These are phyloP conservation scores for Tagetes erecta DNA, from an alignment of 129 eudicot genomes.

Conservation along the genomic window DNA sequence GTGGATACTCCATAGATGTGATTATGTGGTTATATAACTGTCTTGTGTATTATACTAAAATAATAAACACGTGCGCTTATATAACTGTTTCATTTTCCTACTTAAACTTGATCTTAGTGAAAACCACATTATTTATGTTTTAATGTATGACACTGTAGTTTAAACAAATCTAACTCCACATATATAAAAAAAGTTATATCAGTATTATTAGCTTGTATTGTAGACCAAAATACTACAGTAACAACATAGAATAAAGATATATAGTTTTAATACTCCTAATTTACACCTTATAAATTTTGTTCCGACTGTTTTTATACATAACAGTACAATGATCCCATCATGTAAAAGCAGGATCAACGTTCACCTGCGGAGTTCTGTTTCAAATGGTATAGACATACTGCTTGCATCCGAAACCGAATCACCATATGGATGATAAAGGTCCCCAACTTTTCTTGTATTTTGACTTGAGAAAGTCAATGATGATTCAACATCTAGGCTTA, in stretches of 20 bases:
- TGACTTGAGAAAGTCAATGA: conserved; percentile 39
- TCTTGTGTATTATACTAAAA: no score
- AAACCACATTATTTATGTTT: no score
- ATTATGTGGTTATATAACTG: no score
- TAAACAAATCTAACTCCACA: no score
- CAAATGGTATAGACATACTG: conserved; percentile 41
- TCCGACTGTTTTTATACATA: conserved; percentile 5
- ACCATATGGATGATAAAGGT: conserved; percentile 49
- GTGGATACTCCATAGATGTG: no score
- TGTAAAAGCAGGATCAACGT: background rate
- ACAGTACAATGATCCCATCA: conserved; percentile 2
- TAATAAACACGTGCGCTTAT: no score
- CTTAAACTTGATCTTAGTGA: no score
- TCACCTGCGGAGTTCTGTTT: conserved; percentile 35
- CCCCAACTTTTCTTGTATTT: conserved; percentile 30
- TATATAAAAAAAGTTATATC: background rate
- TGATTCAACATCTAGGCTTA: conserved; percentile 21
- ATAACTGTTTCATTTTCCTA: no score
- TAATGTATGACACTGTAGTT: no score
- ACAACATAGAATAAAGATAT: conserved; percentile 2
- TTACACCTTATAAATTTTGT: conserved; percentile 23
- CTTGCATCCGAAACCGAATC: conserved; percentile 39
- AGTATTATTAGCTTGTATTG: conserved; percentile 1
- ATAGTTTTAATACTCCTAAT: conserved; percentile 13
- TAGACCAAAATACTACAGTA: background rate